phyloP scores from a whole-genome alignment of 805 yeast genomes.

The Saturnispora kantuleensis region DNA sequence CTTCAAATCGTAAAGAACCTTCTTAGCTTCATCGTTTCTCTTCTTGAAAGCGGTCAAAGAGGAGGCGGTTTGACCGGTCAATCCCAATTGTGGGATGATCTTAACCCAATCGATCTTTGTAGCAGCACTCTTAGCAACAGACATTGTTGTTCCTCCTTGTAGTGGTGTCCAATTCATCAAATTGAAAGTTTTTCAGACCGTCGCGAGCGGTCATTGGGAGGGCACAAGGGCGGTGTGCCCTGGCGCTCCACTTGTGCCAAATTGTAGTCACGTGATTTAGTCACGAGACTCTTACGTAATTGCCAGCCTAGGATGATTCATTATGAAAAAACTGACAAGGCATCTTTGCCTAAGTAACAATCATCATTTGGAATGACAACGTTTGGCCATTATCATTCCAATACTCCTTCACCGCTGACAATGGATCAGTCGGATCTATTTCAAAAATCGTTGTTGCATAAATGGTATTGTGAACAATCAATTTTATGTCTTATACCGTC shows the following conservation, averaged over 20 bases:
- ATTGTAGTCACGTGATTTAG: too few species aligned
- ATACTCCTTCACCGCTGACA: conserved; percentile 5
- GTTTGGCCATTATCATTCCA: conserved; percentile 10
- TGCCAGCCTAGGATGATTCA: too few species aligned
- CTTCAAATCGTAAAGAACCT: conserved; percentile 60
- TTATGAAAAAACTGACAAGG: too few species aligned
- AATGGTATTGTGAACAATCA: conserved; percentile 68
- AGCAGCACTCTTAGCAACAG: conserved; percentile 19
- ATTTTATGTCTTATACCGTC: conserved; percentile 63
- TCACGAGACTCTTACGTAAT: too few species aligned
- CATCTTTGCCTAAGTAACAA: background rate
- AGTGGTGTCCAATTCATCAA: background rate
- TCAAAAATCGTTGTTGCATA: conserved; percentile 35
- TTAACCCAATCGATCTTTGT: conserved; percentile 93
- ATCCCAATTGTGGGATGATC: conserved; percentile 77
- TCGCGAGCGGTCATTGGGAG: background rate
- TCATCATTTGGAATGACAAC: conserved; percentile 2
- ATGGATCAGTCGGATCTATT: conserved; percentile 10
- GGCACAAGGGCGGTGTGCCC: conserved; percentile 1
- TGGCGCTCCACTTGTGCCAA: background rate
- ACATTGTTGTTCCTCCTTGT: conserved; percentile 5
- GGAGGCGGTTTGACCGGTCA: conserved; percentile 85
- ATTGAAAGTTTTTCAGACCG: background rate
- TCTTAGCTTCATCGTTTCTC: conserved; percentile 97
- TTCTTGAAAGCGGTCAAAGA: conserved; percentile 84